Base-by-base conservation (phyloP, 805 yeast genomes). In the Candida maris region DNA sequence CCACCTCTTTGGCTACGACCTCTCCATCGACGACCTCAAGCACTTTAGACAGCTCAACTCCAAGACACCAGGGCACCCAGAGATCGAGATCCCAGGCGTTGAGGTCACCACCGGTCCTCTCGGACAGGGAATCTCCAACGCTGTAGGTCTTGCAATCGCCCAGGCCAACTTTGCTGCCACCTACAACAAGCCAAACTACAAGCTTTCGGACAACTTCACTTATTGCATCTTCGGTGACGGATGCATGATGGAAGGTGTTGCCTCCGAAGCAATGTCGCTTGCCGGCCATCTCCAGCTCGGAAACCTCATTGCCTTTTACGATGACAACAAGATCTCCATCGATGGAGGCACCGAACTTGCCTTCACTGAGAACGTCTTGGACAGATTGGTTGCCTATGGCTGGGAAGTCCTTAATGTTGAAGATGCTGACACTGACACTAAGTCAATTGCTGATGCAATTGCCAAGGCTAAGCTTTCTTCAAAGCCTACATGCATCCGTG, bases 61-160 rank as follows among this genome's bases (percentile, higher is more conserved):
- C 48, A 83, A 80, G 69, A 83, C 95, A 44, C 97, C 98, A 34
- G 98, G 98, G 52, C 98, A 91, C 71, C 98, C 98, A 39, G 98
- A 91, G 72, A 74, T 69, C 44, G 94, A 85, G 59, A 75, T 84
- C 43, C 88, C 93, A 35, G 97, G 97, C 63, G 79, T 88, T 42
- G 98, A 91, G 65, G 95, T 89, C 57, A 88, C 97, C 64, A 91
- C 97, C 45, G 98, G 98, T 65, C 97, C 98, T 40, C 78, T 91
- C 57, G 98, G 98, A 64, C 98, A 91, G 71, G 98, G 98, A 81
- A 77, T 91, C 55, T 74, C 83, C 55, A 89, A 87, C 64, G 97
- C 97, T 38, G 95, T 91, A 55, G 98, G 98, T 71, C 62, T 91
- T 51, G 97, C 98, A 39, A 77, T 91, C 57, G 98, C 96, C 44